These are phyloP conservation scores for Tylopilus plumbeoviolaceoides DNA, from an alignment of 768 basidiomycete species.

Conservation along the genomic window DNA sequence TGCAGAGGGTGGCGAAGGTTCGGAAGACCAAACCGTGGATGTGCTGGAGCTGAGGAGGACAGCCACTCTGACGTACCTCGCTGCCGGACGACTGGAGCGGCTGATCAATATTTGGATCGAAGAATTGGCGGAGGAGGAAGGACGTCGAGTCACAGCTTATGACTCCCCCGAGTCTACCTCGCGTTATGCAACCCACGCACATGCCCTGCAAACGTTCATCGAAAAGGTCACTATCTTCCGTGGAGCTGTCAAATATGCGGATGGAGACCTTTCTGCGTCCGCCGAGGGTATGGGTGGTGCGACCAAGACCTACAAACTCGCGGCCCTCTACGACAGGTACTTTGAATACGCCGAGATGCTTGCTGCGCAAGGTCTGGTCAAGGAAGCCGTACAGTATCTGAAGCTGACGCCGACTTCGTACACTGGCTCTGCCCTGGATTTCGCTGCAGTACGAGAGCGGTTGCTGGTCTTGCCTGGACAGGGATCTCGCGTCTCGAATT, in stretches of 20 bases:
- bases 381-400: conserved; percentile 77
- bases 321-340: conserved; percentile 86
- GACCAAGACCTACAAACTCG: conserved; percentile 73
- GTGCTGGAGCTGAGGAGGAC: conserved; percentile 65
- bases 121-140: conserved; percentile 86
- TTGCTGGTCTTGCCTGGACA: conserved; percentile 39
- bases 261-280: conserved; percentile 55
- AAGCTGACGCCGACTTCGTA: conserved; percentile 78
- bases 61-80: conserved; percentile 90
- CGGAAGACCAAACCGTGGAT: conserved; percentile 33
- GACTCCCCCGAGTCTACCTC: conserved; percentile 42
- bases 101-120: conserved; percentile 89
- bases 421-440: conserved; percentile 50
- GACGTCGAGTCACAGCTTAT: conserved; percentile 38
- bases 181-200: conserved; percentile 74
- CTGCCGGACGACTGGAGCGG: conserved; percentile 83
- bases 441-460: conserved; percentile 43
- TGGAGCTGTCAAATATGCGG: conserved; percentile 74
- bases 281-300: conserved; percentile 36
- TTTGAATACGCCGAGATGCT: conserved; percentile 94
- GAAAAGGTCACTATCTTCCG: conserved; percentile 97
- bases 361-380: conserved; percentile 83
- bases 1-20: conserved; percentile 44
- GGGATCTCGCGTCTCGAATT: conserved; percentile 22
- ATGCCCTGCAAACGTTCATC: conserved; percentile 87